phyloP scores from a whole-genome alignment of 441 rosid genomes.

The Erodium chrysanthum region DNA sequence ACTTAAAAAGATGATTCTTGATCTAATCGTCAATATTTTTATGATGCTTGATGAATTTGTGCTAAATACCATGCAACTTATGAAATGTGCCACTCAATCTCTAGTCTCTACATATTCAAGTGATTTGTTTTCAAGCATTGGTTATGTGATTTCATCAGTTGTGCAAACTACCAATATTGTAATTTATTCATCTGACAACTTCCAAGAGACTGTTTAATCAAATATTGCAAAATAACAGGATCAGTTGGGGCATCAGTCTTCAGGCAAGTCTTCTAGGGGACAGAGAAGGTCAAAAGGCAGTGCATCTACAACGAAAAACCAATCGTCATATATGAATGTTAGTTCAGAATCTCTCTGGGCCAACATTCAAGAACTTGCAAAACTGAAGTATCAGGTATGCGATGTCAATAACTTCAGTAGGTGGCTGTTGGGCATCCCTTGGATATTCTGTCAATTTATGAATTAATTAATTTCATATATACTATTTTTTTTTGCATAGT shows the following conservation, averaged over 20 bases:
- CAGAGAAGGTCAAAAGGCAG: conserved; percentile 59
- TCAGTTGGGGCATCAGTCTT: conserved; percentile 42
- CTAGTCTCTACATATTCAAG: neutral
- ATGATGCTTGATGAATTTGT: neutral
- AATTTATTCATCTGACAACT: neutral
- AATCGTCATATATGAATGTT: conserved; percentile 46
- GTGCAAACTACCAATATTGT: neutral
- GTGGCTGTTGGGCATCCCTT: neutral
- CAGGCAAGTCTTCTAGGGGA: conserved; percentile 51
- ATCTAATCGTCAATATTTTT: neutral
- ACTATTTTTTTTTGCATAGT: conserved; percentile 36
- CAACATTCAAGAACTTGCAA: conserved; percentile 78
- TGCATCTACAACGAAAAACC: neutral
- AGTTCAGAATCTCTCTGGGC: conserved; percentile 83
- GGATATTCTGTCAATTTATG: neutral
- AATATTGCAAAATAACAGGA: conserved; percentile 41
- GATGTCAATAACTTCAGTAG: neutral
- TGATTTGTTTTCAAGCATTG: neutral
- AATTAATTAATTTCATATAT: conserved; percentile 1
- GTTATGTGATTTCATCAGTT: neutral
- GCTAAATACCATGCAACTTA: neutral
- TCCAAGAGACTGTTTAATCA: conserved; percentile 4
- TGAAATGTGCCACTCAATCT: neutral
- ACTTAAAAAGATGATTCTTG: neutral
- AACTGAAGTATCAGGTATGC: conserved; percentile 77